Evolutionary conservation across 306 rosid genomes (phyloP).

Genomic region (Echinosophora koreensis): DNA sequence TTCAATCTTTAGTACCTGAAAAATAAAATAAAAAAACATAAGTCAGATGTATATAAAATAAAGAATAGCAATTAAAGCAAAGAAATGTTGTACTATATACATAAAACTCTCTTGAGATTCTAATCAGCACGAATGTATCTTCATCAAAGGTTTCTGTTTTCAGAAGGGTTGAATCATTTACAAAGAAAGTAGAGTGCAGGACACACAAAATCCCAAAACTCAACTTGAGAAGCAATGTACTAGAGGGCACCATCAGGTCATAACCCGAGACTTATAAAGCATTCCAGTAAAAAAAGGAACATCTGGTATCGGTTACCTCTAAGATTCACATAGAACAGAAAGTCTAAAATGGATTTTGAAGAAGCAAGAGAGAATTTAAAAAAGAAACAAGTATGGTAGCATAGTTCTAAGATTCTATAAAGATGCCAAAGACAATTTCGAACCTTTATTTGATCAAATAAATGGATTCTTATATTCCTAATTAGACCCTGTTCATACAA

Average conservation of each 20-base stretch:
- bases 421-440: neutral
- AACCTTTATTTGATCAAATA: too few relatives aligned
- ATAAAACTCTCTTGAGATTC: conserved; percentile 24
- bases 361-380: conserved; percentile 13
- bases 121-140: neutral
- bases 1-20: too few relatives aligned
- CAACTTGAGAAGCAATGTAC: conserved; percentile 37
- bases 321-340: conserved; percentile 15
- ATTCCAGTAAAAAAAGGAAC: conserved; percentile 7
- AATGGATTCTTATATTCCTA: too few relatives aligned
- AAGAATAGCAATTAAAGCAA: neutral
- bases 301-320: neutral
- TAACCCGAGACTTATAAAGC: neutral
- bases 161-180: conserved; percentile 31
- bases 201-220: conserved; percentile 19
- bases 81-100: conserved; percentile 5
- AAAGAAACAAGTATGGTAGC: conserved; percentile 1
- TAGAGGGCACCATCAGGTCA: neutral
- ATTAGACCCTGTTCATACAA: too few relatives aligned
- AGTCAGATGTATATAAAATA: too few relatives aligned
- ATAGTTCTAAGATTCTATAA: neutral
- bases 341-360: neutral
- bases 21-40: too few relatives aligned
- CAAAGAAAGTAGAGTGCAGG: conserved; percentile 8
- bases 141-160: conserved; percentile 27